Evolutionary conservation across 176 grass and related monocot species (phyloP).

Genomic region (Tillandsia fasciculata): DNA sequence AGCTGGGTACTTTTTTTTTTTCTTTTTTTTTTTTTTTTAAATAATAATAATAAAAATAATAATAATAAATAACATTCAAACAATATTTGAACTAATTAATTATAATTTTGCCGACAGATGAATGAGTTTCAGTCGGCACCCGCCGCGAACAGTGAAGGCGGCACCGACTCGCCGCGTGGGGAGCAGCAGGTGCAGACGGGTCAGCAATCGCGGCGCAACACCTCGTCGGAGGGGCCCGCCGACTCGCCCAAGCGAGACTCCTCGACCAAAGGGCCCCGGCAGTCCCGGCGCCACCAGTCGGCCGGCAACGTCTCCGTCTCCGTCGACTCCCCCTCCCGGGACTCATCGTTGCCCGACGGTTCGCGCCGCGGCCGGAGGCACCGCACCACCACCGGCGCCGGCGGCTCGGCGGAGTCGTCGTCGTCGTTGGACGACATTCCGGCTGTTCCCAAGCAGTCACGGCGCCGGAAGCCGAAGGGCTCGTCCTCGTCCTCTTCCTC

Average conservation of each 20-base stretch:
- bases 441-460: neutral
- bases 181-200: neutral
- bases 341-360: neutral
- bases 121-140: neutral
- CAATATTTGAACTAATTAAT: neutral
- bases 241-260: neutral
- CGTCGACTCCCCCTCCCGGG: neutral
- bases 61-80: neutral
- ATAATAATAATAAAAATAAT: neutral
- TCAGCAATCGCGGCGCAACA: neutral
- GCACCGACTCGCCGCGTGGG: neutral
- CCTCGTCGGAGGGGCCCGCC: neutral
- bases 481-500: neutral
- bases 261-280: neutral
- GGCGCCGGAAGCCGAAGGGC: neutral
- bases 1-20: slow-evolving; percentile 36
- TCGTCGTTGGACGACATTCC: neutral
- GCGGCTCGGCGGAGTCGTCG: neutral
- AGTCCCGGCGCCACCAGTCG: neutral
- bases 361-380: neutral
- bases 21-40: neutral
- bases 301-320: neutral
- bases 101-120: neutral
- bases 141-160: neutral
- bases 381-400: neutral